A percentile compares a stretch with the other conserved stretches of the same genome.
Conservation (phyloP, 2,329 filamentous ascomycete species). For the Exophiala sideris region DNA sequence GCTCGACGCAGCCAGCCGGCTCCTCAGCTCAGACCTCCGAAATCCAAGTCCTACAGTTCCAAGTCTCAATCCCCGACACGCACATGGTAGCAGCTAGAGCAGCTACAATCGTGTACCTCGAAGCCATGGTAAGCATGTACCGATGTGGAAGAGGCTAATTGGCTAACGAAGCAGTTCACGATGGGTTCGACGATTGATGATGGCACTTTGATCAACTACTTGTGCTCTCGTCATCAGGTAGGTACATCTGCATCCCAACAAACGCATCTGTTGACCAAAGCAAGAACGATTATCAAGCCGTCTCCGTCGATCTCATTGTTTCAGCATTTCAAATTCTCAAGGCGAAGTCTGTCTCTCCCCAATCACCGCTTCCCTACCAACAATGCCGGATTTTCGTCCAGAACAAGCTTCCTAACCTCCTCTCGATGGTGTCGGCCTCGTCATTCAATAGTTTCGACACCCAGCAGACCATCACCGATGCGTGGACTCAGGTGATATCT, state of each 20-base stretch:
- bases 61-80: constrained; percentile 59
- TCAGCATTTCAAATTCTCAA: constrained; percentile 87
- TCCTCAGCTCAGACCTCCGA: constrained; percentile 15
- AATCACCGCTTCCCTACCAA: constrained; percentile 47
- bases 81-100: constrained; percentile 72
- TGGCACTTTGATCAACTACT: constrained; percentile 68
- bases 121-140: constrained; percentile 62
- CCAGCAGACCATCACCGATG: constrained; percentile 64
- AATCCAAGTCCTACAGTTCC: constrained; percentile 47
- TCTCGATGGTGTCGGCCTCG: constrained; percentile 56
- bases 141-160: neutral
- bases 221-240: constrained; percentile 82
- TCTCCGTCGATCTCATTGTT: constrained; percentile 77
- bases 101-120: constrained; percentile 81
- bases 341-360: constrained; percentile 55
- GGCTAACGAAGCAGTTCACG: constrained; percentile 61
- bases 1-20: neutral
- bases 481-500: constrained; percentile 62
- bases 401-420: constrained; percentile 63
- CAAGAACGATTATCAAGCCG: constrained; percentile 71
- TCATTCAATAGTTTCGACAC: constrained; percentile 59
- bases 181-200: constrained; percentile 83
- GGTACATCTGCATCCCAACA: constrained; percentile 20
- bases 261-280: constrained; percentile 9
- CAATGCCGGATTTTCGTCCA: constrained; percentile 81